Conservation (phyloP, 2,329 filamentous ascomycete species). For the Sarocladium kiliense region DNA sequence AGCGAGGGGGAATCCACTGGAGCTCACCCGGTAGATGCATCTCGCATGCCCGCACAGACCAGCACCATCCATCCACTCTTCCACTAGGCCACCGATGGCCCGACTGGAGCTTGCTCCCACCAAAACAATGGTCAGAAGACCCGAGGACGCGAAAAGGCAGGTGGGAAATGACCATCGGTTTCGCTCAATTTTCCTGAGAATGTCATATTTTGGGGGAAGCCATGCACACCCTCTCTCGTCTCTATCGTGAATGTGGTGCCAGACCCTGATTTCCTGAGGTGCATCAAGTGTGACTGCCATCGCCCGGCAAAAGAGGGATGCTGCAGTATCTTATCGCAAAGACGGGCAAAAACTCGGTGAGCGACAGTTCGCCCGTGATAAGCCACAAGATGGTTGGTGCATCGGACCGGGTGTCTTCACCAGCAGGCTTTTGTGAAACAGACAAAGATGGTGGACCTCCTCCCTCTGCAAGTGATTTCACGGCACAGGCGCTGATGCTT, state of each 20-base stretch:
- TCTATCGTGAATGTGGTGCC: neutral
- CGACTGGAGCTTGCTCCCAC: neutral
- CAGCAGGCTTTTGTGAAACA: neutral
- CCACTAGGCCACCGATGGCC: constrained; percentile 1
- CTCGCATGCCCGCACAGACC: neutral
- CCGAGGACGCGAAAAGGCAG: neutral
- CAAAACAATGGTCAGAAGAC: constrained; percentile 1
- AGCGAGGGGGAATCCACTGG: neutral
- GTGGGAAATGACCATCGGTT: neutral
- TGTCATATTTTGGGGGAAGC: neutral
- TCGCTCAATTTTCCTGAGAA: neutral
- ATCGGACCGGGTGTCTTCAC: neutral
- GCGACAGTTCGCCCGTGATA: neutral
- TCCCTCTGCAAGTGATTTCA: constrained; percentile 2
- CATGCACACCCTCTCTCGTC: neutral
- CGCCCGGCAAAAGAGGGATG: neutral
- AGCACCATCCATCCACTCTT: neutral
- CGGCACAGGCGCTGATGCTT: too few relatives aligned
- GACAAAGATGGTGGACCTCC: neutral
- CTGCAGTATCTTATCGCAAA: neutral
- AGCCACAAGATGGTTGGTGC: neutral
- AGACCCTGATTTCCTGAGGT: neutral
- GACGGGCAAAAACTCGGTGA: neutral
- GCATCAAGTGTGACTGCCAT: neutral
- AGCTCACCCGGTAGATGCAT: constrained; percentile 4